Evolutionary conservation across 2,329 filamentous ascomycete species (phyloP).

Genomic region (Pestalotiopsis sp.): DNA sequence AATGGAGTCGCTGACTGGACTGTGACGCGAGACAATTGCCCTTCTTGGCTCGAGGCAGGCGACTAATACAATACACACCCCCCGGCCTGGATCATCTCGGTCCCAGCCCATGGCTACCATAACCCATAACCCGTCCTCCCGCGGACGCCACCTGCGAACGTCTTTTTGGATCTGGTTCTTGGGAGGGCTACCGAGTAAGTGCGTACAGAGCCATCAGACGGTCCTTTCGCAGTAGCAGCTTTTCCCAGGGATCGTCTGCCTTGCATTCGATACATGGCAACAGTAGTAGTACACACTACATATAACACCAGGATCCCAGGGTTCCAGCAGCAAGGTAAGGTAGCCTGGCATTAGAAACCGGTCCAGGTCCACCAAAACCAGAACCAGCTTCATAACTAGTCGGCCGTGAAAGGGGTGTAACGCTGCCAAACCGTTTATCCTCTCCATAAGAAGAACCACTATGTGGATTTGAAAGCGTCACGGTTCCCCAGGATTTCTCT

Average conservation of each 20-base stretch:
- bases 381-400: not conserved
- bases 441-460: slow-evolving; percentile 4
- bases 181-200: not conserved
- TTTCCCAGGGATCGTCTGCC: not conserved
- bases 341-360: not conserved
- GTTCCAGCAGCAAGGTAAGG: not conserved
- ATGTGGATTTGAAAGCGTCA: slow-evolving; percentile 11
- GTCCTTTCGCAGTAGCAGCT: not conserved
- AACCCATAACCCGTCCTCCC: not conserved
- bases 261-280: no score
- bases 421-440: not conserved
- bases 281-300: not conserved
- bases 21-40: not conserved
- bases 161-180: not conserved
- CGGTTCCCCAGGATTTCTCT: not conserved
- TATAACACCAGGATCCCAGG: not conserved
- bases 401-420: not conserved
- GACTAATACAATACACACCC: not conserved
- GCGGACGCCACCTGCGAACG: not conserved
- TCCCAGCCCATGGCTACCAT: not conserved
- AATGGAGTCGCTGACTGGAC: not conserved
- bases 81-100: not conserved
- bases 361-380: not conserved
- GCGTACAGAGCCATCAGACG: not conserved
- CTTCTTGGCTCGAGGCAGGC: not conserved